These are phyloP conservation scores for Aspergillus quadricinctus DNA, from an alignment of 2,329 filamentous ascomycete species.

Conservation along the genomic window DNA sequence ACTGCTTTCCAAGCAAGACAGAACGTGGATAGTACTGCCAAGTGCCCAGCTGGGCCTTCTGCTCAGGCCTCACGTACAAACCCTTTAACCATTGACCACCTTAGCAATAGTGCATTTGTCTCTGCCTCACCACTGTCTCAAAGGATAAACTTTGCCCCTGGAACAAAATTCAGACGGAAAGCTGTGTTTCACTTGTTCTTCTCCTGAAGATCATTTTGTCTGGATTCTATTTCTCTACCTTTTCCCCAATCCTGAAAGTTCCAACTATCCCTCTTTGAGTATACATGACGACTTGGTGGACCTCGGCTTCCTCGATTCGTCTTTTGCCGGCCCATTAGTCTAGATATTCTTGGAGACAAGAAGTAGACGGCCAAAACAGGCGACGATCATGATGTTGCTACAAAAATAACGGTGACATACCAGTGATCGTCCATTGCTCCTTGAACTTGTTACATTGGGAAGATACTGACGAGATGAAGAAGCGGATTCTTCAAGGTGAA, in stretches of 20 bases:
- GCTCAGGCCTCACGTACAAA: not conserved
- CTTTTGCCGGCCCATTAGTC: not conserved
- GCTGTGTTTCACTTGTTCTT: not conserved
- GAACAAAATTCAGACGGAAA: not conserved
- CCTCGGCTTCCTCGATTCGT: not conserved
- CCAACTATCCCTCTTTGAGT: not conserved
- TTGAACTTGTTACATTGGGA: too few species aligned
- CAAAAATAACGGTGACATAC: not conserved
- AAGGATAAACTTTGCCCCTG: not conserved
- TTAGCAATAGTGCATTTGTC: not conserved
- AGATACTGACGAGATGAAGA: not conserved
- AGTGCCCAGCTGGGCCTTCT: not conserved
- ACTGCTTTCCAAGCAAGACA: not conserved
- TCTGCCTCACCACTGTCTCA: not conserved
- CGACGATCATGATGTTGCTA: not conserved
- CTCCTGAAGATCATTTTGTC: constrained; percentile 9
- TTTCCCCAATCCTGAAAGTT: too few species aligned
- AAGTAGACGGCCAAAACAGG: not conserved
- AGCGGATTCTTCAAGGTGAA: too few species aligned
- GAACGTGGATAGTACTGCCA: not conserved
- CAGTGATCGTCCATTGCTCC: not conserved
- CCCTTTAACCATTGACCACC: too few species aligned
- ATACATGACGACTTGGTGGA: not conserved
- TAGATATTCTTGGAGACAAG: not conserved
- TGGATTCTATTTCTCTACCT: not conserved